Conservation (phyloP, 805 yeast species). For the Vanderwaltozyma polyspora region DNA sequence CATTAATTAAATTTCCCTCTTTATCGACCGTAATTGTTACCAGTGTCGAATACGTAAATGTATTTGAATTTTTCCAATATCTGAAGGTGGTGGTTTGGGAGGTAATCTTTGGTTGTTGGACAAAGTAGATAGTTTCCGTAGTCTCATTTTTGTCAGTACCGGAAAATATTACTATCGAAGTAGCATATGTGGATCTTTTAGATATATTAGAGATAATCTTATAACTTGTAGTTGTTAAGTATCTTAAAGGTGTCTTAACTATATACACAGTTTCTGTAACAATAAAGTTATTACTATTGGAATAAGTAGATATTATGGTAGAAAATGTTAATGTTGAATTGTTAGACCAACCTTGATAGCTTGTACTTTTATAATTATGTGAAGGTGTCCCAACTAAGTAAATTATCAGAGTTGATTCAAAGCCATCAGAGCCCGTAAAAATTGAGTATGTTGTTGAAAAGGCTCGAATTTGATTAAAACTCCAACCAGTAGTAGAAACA, state of each 20-base stretch:
- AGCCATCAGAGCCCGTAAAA: no score
- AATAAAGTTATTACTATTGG: background rate
- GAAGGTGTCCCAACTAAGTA: no score
- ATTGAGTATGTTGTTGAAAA: no score
- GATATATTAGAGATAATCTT: no score
- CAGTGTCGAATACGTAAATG: background rate
- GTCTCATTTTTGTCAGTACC: background rate
- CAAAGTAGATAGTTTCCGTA: background rate
- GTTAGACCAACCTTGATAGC: no score
- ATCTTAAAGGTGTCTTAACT: background rate
- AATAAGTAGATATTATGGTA: background rate
- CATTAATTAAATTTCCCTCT: background rate
- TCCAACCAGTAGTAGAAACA: no score
- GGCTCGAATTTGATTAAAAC: no score
- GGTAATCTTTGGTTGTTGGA: background rate
- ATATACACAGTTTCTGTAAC: background rate
- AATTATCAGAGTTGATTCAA: no score
- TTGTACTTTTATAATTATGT: no score
- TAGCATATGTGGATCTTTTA: background rate
- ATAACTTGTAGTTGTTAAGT: background rate
- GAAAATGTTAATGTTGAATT: no score
- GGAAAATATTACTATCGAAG: background rate
- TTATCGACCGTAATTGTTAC: background rate
- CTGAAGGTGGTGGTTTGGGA: background rate
- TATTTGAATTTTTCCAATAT: no score